phyloP scores from a whole-genome alignment of 2,329 filamentous ascomycete genomes.

The Alternaria incomplexa region DNA sequence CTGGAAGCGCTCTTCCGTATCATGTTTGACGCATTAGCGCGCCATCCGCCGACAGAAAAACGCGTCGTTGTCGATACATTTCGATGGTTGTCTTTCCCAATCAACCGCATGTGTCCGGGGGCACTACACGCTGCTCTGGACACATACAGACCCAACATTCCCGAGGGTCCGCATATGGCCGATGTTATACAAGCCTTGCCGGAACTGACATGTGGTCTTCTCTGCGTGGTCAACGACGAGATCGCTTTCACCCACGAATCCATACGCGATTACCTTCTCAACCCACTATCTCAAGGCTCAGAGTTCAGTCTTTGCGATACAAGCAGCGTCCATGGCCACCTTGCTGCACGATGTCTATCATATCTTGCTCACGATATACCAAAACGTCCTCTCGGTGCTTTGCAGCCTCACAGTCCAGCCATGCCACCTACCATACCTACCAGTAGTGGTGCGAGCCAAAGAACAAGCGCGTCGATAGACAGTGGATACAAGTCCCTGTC shows the following conservation, averaged over 20 bases:
- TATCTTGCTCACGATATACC: conserved; percentile 37
- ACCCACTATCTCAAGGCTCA: conserved; percentile 18
- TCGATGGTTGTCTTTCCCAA: conserved; percentile 34
- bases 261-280: conserved; percentile 33
- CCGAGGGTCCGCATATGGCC: neutral
- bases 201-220: conserved; percentile 32
- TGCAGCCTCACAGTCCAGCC: conserved; percentile 19
- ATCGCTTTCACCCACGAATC: conserved; percentile 33
- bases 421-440: conserved; percentile 7
- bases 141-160: conserved; percentile 4
- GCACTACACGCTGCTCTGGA: conserved; percentile 30
- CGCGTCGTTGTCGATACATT: conserved; percentile 29
- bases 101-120: conserved; percentile 25
- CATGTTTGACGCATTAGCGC: conserved; percentile 28
- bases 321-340: conserved; percentile 33
- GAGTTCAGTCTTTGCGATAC: conserved; percentile 35
- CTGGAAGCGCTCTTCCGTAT: conserved; percentile 28
- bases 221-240: conserved; percentile 24
- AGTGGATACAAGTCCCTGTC: conserved; percentile 41
- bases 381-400: conserved; percentile 29
- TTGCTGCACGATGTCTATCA: conserved; percentile 35
- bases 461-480: conserved; percentile 35
- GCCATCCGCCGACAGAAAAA: conserved; percentile 25
- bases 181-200: conserved; percentile 25
- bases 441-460: conserved; percentile 30